phyloP scores from a whole-genome alignment of 2,329 filamentous ascomycete species.

The Biscogniauxia marginata region DNA sequence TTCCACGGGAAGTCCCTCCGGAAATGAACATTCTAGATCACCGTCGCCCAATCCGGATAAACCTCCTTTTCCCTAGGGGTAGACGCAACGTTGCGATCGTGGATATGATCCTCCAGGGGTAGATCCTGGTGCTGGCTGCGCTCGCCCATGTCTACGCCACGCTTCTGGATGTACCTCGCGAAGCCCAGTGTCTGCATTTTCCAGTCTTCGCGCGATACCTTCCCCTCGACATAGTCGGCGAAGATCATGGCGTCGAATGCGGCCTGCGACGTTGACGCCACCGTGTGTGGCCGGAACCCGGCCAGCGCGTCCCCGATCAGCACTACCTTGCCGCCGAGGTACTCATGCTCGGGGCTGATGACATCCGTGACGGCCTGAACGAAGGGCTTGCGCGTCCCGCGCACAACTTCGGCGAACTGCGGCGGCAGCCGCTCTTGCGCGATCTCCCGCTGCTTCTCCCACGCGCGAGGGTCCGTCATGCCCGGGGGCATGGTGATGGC shows the following conservation, averaged over 20 bases:
- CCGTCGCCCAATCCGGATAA: constrained; percentile 34
- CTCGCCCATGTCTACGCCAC: constrained; percentile 36
- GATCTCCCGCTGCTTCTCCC: constrained; percentile 34
- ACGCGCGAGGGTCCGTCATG: constrained; percentile 30
- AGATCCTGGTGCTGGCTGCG: constrained; percentile 34
- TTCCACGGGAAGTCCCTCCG: too few species aligned
- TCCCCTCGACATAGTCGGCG: constrained; percentile 34
- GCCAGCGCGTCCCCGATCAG: constrained; percentile 45
- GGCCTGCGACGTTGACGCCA: constrained; percentile 41
- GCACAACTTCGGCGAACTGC: constrained; percentile 41
- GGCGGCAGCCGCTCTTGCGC: constrained; percentile 36
- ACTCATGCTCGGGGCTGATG: constrained; percentile 34
- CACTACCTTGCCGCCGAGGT: constrained; percentile 37
- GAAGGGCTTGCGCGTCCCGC: constrained; percentile 39
- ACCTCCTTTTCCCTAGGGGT: constrained; percentile 31
- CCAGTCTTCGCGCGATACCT: constrained; percentile 33
- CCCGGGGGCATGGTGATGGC: constrained; percentile 40
- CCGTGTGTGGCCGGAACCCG: constrained; percentile 44
- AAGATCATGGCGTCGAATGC: constrained; percentile 37
- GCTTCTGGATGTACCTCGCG: constrained; percentile 33
- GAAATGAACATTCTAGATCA: constrained; percentile 23
- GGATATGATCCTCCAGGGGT: constrained; percentile 32
- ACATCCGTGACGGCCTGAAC: constrained; percentile 42
- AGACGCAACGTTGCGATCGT: constrained; percentile 35
- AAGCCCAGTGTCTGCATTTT: constrained; percentile 35